Conservation (phyloP, 2,329 filamentous ascomycete species). For the Coleophoma crateriformis region DNA sequence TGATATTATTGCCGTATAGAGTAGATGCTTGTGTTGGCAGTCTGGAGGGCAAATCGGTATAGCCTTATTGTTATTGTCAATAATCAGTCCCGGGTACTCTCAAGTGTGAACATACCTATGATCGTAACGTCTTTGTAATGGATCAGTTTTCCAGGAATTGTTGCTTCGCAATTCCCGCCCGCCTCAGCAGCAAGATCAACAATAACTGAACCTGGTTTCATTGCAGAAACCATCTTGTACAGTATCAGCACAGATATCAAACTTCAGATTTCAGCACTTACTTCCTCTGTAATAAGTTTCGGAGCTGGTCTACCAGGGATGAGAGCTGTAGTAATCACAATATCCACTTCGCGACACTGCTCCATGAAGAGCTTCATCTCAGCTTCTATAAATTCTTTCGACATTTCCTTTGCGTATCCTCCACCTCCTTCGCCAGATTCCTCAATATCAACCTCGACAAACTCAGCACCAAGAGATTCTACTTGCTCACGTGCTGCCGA, state of each 20-base stretch:
- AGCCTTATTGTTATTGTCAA: conserved; percentile 43
- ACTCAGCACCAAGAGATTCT: conserved; percentile 83
- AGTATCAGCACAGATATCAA: neutral
- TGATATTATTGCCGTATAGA: conserved; percentile 90
- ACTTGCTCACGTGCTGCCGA: conserved; percentile 85
- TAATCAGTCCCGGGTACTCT: neutral
- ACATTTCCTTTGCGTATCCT: conserved; percentile 92
- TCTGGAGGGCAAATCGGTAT: conserved; percentile 82
- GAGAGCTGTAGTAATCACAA: conserved; percentile 87
- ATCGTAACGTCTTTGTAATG: conserved; percentile 75
- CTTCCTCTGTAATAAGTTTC: conserved; percentile 72
- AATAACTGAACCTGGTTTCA: conserved; percentile 86
- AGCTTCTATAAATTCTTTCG: conserved; percentile 85
- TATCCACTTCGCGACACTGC: conserved; percentile 82
- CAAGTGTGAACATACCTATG: conserved; percentile 53
- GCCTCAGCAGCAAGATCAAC: conserved; percentile 86
- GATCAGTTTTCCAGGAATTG: conserved; percentile 64
- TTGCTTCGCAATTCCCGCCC: conserved; percentile 83
- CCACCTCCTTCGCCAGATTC: conserved; percentile 82
- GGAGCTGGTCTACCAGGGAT: conserved; percentile 82
- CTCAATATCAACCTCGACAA: conserved; percentile 78
- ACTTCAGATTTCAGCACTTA: conserved; percentile 16
- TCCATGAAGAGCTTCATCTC: conserved; percentile 91
- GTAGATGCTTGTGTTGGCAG: conserved; percentile 86
- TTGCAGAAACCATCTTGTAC: conserved; percentile 43